Percentiles rank a stretch among this genome's conserved stretches.
These are phyloP conservation scores for Adansonia gregorii DNA, from an alignment of 441 rosid genomes.

Conservation along the genomic window DNA sequence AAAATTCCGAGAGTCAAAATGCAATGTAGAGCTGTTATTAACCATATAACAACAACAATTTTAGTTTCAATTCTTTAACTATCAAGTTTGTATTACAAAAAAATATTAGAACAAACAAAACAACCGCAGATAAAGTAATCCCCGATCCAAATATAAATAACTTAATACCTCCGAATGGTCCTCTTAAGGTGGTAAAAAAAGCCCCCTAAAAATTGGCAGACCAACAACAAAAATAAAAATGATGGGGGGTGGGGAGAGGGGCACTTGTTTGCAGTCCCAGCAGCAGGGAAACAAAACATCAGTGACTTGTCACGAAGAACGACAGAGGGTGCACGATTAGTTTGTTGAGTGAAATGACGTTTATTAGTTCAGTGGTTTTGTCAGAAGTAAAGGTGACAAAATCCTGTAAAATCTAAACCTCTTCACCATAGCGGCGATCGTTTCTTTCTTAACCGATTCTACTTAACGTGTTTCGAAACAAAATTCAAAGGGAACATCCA, in stretches of 20 bases:
- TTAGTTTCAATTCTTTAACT: constrained; percentile 20
- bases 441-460: constrained; percentile 2
- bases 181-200: neutral
- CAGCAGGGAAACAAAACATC: constrained; percentile 10
- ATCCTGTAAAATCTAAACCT: neutral
- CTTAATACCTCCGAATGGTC: neutral
- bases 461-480: constrained; percentile 21
- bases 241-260: neutral
- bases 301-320: neutral
- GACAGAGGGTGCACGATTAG: neutral
- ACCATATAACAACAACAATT: neutral
- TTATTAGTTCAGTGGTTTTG: constrained; percentile 12
- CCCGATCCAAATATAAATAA: neutral
- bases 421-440: neutral
- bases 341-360: constrained; percentile 18
- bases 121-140: neutral
- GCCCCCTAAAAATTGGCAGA: constrained; percentile 16
- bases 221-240: neutral
- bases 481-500: constrained; percentile 37
- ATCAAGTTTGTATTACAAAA: constrained; percentile 24
- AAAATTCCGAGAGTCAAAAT: too few relatives aligned
- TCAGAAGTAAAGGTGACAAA: constrained; percentile 13
- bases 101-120: constrained; percentile 6
- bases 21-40: neutral
- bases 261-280: neutral